Evolutionary conservation across 1,139 yeast genomes (phyloP).

Genomic region (Hyphopichia buzzinii): DNA sequence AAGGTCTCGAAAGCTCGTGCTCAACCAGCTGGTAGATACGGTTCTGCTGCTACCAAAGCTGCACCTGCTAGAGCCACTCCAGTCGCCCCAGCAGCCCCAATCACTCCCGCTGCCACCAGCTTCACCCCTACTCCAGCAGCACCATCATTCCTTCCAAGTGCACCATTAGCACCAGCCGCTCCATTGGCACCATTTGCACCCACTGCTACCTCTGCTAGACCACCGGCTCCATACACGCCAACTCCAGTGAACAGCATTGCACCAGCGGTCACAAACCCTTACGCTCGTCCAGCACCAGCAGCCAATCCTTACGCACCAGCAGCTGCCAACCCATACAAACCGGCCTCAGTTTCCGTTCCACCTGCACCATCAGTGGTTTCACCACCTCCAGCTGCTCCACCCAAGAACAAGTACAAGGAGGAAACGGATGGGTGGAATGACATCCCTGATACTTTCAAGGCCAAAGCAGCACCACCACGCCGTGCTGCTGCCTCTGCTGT

Average conservation of each 20-base stretch:
- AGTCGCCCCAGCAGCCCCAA: not conserved
- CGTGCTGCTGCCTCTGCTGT: slow-evolving; percentile 48
- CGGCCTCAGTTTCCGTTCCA: slow-evolving; percentile 9
- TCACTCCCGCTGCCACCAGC: not conserved
- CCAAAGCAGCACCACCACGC: slow-evolving; percentile 47
- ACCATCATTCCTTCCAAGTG: not conserved
- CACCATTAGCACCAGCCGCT: slow-evolving; percentile 7
- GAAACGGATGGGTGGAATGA: slow-evolving; percentile 95
- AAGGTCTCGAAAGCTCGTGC: slow-evolving; percentile 8
- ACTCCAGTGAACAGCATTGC: slow-evolving; percentile 9
- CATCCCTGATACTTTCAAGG: slow-evolving; percentile 68
- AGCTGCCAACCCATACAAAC: slow-evolving; percentile 16
- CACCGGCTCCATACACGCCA: slow-evolving; percentile 8
- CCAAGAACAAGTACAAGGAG: slow-evolving; percentile 42
- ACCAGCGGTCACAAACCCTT: slow-evolving; percentile 5
- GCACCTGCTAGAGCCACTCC: not conserved
- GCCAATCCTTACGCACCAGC: slow-evolving; percentile 30
- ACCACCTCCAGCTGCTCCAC: slow-evolving; percentile 36
- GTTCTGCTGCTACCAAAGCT: slow-evolving; percentile 5
- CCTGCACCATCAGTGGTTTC: slow-evolving; percentile 12
- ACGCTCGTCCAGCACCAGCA: slow-evolving; percentile 8
- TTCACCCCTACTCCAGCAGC: slow-evolving; percentile 7
- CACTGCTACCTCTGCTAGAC: slow-evolving; percentile 14
- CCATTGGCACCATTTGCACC: slow-evolving; percentile 7
- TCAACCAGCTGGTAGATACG: slow-evolving; percentile 5